These are phyloP conservation scores for Aspergillus niger DNA, from an alignment of 2,329 filamentous ascomycete genomes.

Conservation along the genomic window DNA sequence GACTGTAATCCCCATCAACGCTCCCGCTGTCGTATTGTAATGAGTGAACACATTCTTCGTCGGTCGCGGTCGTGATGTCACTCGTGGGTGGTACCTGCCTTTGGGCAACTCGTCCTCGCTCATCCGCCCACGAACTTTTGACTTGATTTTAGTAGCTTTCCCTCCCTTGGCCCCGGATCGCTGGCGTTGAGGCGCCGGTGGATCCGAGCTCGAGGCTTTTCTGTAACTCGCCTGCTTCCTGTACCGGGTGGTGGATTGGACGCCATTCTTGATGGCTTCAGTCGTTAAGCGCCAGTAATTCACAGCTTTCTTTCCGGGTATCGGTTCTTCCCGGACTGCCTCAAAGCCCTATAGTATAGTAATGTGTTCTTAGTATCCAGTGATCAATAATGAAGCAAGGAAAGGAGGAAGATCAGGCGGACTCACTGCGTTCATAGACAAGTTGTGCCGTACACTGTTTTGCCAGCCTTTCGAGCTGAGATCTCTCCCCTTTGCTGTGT, in stretches of 20 bases:
- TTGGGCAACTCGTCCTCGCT: conserved; percentile 28
- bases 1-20: conserved; percentile 7
- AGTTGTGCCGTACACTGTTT: conserved; percentile 92
- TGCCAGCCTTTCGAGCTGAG: conserved; percentile 75
- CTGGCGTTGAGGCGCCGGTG: conserved; percentile 43
- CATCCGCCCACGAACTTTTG: conserved; percentile 32
- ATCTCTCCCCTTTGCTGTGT: conserved; percentile 73
- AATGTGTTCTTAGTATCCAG: background rate
- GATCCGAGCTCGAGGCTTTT: conserved; percentile 40
- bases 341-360: conserved; percentile 38
- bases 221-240: conserved; percentile 55
- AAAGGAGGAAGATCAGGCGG: conserved; percentile 8
- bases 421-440: conserved; percentile 91
- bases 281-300: conserved; percentile 78
- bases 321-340: conserved; percentile 58
- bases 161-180: conserved; percentile 46
- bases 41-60: conserved; percentile 19
- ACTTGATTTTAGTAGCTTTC: conserved; percentile 40
- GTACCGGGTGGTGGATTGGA: conserved; percentile 84
- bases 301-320: conserved; percentile 55
- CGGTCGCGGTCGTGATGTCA: conserved; percentile 17
- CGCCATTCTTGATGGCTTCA: conserved; percentile 66
- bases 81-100: conserved; percentile 22
- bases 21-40: conserved; percentile 9
- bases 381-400: background rate